Base-by-base conservation (phyloP, 495 filamentous ascomycete genomes). In the Neurospora sp. region DNA sequence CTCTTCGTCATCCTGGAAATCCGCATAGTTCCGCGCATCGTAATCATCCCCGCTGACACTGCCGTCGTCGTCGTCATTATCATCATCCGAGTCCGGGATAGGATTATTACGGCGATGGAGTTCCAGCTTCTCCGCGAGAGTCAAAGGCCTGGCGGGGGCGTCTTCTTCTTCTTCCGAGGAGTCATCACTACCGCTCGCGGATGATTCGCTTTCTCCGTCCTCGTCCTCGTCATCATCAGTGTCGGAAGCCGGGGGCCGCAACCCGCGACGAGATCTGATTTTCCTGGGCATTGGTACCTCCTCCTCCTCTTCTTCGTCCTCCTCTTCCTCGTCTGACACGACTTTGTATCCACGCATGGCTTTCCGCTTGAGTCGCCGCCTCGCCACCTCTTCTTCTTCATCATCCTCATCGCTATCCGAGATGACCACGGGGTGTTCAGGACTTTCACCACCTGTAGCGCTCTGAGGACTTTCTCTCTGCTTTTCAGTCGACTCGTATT, bases 1-100 rank as follows among this genome's bases (percentile, higher is more conserved):
- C 42, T 75, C 75, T 3, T 78, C 75, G 35, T 78, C 76, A 60
- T 76, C 75, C 27, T 78, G 72, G 5, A 74, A 78, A 23, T 76
- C 75, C 2, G 71, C 75, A 39, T 78, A 78, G 16, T 73, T 44
- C 11, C 72, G 40, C n/a, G 72, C 76, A 70, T 74, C 74, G 27
- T 75, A 75, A 69, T 76, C 76, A 16, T 76, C 76, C 3, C 54
- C 74, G 12, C 38, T 40, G 71, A 69, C 72, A 11, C 37, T 39
- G 60, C 60, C 72, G 27, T 75, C 75, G 3, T 76, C 73, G 5
- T 66, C 40, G 2, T 72, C 72, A 1, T 69, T 44, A 16, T 74
- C 74, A 38, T 70, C 70, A 6, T 73, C 71, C 10, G 74, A 73
- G 5, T 41, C 31, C 4, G 72, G 70, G 5, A 73, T 62, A 4